Base-by-base conservation (phyloP, 2,329 filamentous ascomycete genomes). In the Pyrenophora teres region DNA sequence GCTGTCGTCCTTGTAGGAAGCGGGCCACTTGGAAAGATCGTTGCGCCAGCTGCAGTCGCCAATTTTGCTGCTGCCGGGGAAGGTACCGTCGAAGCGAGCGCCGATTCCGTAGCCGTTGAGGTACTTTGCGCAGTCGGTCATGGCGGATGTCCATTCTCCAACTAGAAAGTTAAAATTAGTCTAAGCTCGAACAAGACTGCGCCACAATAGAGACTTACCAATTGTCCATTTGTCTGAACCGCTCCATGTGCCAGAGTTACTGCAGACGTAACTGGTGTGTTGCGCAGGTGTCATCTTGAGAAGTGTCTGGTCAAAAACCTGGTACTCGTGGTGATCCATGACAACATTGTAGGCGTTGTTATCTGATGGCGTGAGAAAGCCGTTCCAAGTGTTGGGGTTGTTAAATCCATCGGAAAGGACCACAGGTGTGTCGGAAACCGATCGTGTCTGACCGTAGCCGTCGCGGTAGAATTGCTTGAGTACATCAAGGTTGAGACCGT, bases 271-370 rank as follows among this genome's bases (percentile, higher is more conserved):
- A 50, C 80, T 72, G 32, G 82, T 73, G 59, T 89, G 87, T 48
- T 82, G 66, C 57, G 76, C 73, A 3, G 79, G 78, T 31, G 75
- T 71, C 68, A 82, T 71, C 18, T 77, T 75, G 25, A 87, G 73
- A 23, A 82, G 74, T 0, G 72, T 75, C 19, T 78, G 70, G 52
- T 76, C 78, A 72, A 88, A 88, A 51, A 85, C 78, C 66, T 88
- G 82, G 67, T 89, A 89, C 65, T 88, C 84, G 67, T 89, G 87
- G 51, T 86, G 84, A 64, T 89, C 87, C 56, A 89, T 72, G 39
- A 82, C 80, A 35, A 87, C 80, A 40, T 82, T 81, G 38, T 80
- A 75, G 3, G 79, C 75, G 57, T 78, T 76, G 56, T 78, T 73
- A 63, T 81, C 79, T 0, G 73, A 75, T 1, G 76, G 74, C 2